Evolutionary conservation across 2,329 filamentous ascomycete genomes (phyloP).

Genomic region (Fusarium sp.): DNA sequence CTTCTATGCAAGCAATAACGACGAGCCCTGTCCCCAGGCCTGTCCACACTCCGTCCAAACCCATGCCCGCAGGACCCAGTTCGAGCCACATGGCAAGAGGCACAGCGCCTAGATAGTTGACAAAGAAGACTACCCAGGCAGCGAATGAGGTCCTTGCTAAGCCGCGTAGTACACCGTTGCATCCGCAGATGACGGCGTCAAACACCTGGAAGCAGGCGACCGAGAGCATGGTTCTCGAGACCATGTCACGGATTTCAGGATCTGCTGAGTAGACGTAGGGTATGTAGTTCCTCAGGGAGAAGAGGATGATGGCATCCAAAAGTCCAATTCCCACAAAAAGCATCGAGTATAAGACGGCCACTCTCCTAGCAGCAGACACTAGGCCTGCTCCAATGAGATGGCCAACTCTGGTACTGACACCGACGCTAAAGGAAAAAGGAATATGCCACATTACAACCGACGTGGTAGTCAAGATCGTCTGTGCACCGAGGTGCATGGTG

Average conservation of each 20-base stretch:
- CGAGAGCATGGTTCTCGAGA: constrained; percentile 10
- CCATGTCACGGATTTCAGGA: constrained; percentile 7
- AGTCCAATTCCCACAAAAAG: constrained; percentile 18
- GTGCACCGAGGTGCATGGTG: constrained; percentile 57
- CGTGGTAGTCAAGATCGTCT: constrained; percentile 56
- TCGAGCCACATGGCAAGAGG: constrained; percentile 29
- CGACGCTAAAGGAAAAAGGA: constrained; percentile 57
- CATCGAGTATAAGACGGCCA: constrained; percentile 20
- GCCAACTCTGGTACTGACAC: constrained; percentile 34
- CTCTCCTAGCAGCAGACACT: constrained; percentile 7
- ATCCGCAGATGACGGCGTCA: constrained; percentile 26
- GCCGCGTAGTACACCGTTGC: constrained; percentile 28
- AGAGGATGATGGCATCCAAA: constrained; percentile 17
- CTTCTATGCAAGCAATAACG: constrained; percentile 10
- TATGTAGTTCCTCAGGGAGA: constrained; percentile 14
- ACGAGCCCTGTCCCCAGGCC: constrained; percentile 22
- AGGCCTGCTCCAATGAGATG: constrained; percentile 31
- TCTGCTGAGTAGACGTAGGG: constrained; percentile 25
- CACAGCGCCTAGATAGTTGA: constrained; percentile 34
- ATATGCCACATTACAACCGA: constrained; percentile 58
- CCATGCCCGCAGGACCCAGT: constrained; percentile 9
- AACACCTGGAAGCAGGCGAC: constrained; percentile 23
- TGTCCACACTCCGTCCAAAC: constrained; percentile 27
- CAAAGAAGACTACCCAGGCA: constrained; percentile 26
- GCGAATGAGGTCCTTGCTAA: constrained; percentile 27